Percentiles rank a stretch among this genome's conserved stretches.
Evolutionary conservation across 2,329 filamentous ascomycete species (phyloP).

Genomic region (Fusarium sp.): DNA sequence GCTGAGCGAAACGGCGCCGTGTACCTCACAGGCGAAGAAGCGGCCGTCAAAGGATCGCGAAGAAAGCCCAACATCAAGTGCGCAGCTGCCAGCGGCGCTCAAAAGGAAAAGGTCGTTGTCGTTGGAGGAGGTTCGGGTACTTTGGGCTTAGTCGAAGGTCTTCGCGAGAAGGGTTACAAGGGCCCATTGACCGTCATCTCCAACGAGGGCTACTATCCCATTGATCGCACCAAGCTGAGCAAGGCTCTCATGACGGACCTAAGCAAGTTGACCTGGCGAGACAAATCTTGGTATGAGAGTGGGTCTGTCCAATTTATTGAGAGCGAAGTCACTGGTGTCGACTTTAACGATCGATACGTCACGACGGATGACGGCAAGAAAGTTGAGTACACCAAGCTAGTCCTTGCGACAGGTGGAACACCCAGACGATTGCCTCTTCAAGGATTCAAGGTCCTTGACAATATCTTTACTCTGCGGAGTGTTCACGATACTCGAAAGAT

Average conservation of each 20-base stretch:
- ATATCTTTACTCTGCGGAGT: constrained; percentile 86
- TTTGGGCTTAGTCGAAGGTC: constrained; percentile 82
- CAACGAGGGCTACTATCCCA: constrained; percentile 85
- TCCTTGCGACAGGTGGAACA: constrained; percentile 88
- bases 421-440: constrained; percentile 81
- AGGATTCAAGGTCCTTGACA: constrained; percentile 86
- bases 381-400: constrained; percentile 86
- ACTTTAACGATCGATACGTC: constrained; percentile 81
- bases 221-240: constrained; percentile 95
- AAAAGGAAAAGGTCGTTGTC: constrained; percentile 79
- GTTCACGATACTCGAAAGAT: constrained; percentile 85
- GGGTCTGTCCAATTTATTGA: constrained; percentile 68
- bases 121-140: constrained; percentile 90
- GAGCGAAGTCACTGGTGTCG: constrained; percentile 77
- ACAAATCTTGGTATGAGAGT: constrained; percentile 80
- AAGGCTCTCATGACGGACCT: constrained; percentile 90
- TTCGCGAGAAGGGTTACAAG: constrained; percentile 83
- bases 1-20: constrained; percentile 84
- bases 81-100: constrained; percentile 59
- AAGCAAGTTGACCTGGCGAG: constrained; percentile 81
- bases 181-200: constrained; percentile 87
- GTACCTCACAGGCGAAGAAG: constrained; percentile 85
- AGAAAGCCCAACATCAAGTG: constrained; percentile 81
- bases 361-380: constrained; percentile 79
- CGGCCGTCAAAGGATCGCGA: constrained; percentile 80